phyloP scores from a whole-genome alignment of 768 basidiomycete species.

The Leccinum truebloodii region DNA sequence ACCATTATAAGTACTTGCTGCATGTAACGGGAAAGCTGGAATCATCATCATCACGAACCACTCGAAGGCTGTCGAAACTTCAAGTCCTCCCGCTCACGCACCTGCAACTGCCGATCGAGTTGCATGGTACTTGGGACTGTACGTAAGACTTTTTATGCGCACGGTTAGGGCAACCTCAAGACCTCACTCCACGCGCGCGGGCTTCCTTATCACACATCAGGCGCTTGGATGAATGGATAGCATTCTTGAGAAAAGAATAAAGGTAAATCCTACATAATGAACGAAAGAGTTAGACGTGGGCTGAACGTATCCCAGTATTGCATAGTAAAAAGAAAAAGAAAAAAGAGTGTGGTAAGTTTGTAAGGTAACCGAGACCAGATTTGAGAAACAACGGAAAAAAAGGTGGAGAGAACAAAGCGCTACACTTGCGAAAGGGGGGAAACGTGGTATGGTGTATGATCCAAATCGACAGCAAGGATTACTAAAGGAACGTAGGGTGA shows the following conservation, averaged over 20 bases:
- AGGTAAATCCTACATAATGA: slow-evolving; percentile 22
- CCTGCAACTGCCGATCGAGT: no score
- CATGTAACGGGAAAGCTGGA: no score
- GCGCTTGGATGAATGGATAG: slow-evolving; percentile 12
- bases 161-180: no score
- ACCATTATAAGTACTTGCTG: no score
- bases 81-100: no score
- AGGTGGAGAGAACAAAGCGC: slow-evolving; percentile 16
- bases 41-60: no score
- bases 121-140: no score
- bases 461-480: slow-evolving; percentile 29
- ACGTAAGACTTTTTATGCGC: no score
- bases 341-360: slow-evolving; percentile 17
- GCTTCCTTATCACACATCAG: neutral
- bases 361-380: slow-evolving; percentile 8
- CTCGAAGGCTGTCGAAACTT: no score
- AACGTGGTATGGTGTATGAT: slow-evolving; percentile 16
- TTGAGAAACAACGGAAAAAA: neutral
- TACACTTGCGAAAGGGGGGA: slow-evolving; percentile 24
- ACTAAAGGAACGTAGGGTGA: slow-evolving; percentile 28
- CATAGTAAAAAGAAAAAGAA: neutral
- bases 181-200: no score
- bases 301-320: slow-evolving; percentile 21
- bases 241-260: slow-evolving; percentile 11
- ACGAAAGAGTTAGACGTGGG: slow-evolving; percentile 23